Percentiles rank a stretch among this genome's conserved stretches.
Evolutionary conservation across 495 filamentous ascomycete genomes (phyloP).

Genomic region (Penicillium angulare): DNA sequence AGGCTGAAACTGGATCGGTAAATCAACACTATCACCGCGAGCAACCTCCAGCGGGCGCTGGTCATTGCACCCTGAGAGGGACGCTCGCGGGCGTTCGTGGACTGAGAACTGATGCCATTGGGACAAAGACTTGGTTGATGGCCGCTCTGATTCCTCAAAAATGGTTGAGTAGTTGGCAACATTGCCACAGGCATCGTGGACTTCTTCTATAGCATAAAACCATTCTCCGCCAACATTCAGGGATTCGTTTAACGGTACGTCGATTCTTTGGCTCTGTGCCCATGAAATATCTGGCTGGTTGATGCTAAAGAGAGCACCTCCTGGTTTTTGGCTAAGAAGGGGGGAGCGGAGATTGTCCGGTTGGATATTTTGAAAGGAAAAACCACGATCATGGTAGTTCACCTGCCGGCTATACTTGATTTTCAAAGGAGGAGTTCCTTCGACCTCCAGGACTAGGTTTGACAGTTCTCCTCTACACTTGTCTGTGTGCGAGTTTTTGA

Average conservation of each 20-base stretch:
- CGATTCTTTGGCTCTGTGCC: slow-evolving; percentile 72
- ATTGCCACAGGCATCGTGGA: slow-evolving; percentile 88
- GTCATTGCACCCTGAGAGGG: slow-evolving; percentile 70
- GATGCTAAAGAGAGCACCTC: slow-evolving; percentile 52
- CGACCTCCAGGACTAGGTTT: slow-evolving; percentile 73
- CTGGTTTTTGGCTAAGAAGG: slow-evolving; percentile 54
- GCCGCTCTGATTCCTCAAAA: slow-evolving; percentile 57
- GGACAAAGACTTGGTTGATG: slow-evolving; percentile 54
- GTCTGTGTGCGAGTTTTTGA: slow-evolving; percentile 61
- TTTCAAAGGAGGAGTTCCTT: slow-evolving; percentile 87
- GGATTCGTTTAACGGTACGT: slow-evolving; percentile 83
- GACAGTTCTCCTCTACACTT: slow-evolving; percentile 85
- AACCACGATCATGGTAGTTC: slow-evolving; percentile 69
- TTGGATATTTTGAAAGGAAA: slow-evolving; percentile 86
- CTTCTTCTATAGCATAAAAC: slow-evolving; percentile 87
- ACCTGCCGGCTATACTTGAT: slow-evolving; percentile 86
- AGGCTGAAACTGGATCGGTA: slow-evolving; percentile 72
- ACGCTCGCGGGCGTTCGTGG: slow-evolving; percentile 76
- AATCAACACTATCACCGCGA: slow-evolving; percentile 61
- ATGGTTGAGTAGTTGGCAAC: slow-evolving; percentile 70
- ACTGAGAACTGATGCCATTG: slow-evolving; percentile 80
- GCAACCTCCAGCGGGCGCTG: slow-evolving; percentile 78
- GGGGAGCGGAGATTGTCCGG: slow-evolving; percentile 83
- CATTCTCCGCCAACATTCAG: slow-evolving; percentile 73
- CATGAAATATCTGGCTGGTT: slow-evolving; percentile 65